Conservation (phyloP, 495 filamentous ascomycete genomes). For the Talaromyces stipitatus region DNA sequence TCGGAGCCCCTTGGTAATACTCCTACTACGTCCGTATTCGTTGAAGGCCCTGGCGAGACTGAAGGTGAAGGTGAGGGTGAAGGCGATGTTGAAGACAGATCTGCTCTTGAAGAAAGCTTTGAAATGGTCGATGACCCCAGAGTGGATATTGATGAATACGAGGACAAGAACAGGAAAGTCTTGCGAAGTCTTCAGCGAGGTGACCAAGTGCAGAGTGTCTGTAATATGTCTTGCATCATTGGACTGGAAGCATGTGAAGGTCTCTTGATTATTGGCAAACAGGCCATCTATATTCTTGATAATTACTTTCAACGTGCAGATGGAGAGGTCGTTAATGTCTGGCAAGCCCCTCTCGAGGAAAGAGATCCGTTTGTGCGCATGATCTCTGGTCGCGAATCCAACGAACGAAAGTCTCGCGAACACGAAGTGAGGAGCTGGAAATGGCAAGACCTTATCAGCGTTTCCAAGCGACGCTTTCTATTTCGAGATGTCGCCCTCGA, state of each 20-base stretch:
- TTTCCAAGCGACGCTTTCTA: slow-evolving; percentile 92
- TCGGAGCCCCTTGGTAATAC: slow-evolving; percentile 30
- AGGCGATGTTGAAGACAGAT: slow-evolving; percentile 36
- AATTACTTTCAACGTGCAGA: slow-evolving; percentile 90
- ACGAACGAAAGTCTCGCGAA: slow-evolving; percentile 52
- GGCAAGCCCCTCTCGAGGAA: slow-evolving; percentile 87
- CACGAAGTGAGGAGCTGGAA: slow-evolving; percentile 85
- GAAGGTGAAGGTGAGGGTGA: slow-evolving; percentile 19
- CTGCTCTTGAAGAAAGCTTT: slow-evolving; percentile 72
- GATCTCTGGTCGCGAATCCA: slow-evolving; percentile 70
- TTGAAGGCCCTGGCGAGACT: slow-evolving; percentile 12
- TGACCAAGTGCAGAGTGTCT: slow-evolving; percentile 87
- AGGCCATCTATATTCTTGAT: slow-evolving; percentile 87
- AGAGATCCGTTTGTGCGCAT: slow-evolving; percentile 92
- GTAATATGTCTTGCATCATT: slow-evolving; percentile 89
- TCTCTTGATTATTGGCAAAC: slow-evolving; percentile 86
- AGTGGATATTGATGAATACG: slow-evolving; percentile 77
- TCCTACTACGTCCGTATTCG: slow-evolving; percentile 18
- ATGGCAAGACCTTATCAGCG: slow-evolving; percentile 88
- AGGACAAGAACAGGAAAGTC: slow-evolving; percentile 96
- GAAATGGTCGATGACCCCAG: slow-evolving; percentile 86
- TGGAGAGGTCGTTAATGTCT: slow-evolving; percentile 92
- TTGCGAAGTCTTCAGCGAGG: slow-evolving; percentile 89
- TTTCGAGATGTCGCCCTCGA: slow-evolving; percentile 94
- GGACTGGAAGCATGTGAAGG: slow-evolving; percentile 90